Conservation (phyloP, 192 early-diverging fungal species). For the Fimicolochytrium jonesii region DNA sequence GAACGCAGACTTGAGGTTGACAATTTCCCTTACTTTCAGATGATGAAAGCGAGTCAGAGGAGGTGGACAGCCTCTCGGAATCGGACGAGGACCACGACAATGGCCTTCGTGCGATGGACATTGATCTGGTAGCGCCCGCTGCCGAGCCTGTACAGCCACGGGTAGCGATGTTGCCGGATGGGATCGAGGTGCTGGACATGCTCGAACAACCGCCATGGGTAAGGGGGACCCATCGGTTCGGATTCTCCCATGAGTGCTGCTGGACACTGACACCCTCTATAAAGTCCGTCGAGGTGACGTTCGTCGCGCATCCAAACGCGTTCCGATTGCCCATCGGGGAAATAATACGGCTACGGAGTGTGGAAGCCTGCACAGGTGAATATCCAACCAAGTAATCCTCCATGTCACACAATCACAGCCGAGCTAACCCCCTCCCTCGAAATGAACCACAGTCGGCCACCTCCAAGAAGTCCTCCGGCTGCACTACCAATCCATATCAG, state of each 20-base stretch:
- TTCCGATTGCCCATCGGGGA: constrained; percentile 10
- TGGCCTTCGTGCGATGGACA: background rate
- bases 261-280: background rate
- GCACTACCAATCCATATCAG: too few relatives aligned
- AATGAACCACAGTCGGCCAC: constrained; percentile 2
- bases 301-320: constrained; percentile 7
- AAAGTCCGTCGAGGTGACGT: constrained; percentile 10
- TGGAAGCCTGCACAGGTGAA: constrained; percentile 16
- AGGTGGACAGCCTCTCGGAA: background rate
- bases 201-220: background rate
- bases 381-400: background rate
- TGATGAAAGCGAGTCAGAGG: background rate
- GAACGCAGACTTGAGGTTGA: background rate
- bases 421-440: background rate
- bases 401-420: background rate
- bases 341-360: constrained; percentile 6
- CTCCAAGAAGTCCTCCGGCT: background rate
- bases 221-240: background rate
- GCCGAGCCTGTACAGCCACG: too few relatives aligned
- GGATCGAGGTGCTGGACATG: background rate
- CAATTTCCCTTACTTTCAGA: background rate
- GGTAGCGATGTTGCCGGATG: too few relatives aligned
- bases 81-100: background rate
- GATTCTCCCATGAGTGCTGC: background rate
- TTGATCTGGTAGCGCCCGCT: background rate